Evolutionary conservation across 176 grass and related monocot genomes (phyloP).

Genomic region (Eragrostis nindensis): DNA sequence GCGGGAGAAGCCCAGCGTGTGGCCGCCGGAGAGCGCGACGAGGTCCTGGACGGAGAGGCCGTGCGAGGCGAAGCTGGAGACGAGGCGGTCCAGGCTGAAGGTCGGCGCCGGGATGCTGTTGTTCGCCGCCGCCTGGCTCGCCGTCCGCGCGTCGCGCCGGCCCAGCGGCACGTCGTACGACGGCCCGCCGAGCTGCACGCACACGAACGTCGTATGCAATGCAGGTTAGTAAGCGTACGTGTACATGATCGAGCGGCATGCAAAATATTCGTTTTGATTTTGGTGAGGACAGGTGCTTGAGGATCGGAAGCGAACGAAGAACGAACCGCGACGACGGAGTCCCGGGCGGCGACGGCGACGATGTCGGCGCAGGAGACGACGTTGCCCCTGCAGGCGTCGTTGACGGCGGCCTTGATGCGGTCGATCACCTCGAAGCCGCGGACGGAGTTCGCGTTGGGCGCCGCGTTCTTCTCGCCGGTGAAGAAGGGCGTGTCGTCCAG

Average conservation of each 20-base stretch:
- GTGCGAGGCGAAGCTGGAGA: conserved; percentile 64
- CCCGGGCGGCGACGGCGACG: conserved; percentile 64
- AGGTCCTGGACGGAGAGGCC: conserved; percentile 67
- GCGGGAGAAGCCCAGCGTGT: conserved; percentile 77
- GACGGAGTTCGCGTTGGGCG: conserved; percentile 65
- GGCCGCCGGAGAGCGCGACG: conserved; percentile 68
- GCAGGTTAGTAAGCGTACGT: neutral
- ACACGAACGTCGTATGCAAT: no score
- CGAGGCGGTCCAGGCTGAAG: conserved; percentile 47
- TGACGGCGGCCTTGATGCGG: conserved; percentile 66
- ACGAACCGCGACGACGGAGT: conserved; percentile 70
- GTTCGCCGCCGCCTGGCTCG: conserved; percentile 75
- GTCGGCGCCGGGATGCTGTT: conserved; percentile 64
- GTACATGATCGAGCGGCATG: neutral
- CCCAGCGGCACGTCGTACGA: conserved; percentile 73
- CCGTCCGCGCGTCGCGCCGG: conserved; percentile 57
- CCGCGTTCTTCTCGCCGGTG: conserved; percentile 77
- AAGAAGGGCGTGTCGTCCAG: conserved; percentile 81
- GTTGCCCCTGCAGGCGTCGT: conserved; percentile 60
- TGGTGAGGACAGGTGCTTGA: no score
- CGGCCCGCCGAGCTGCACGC: conserved; percentile 70
- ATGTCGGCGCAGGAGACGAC: conserved; percentile 82
- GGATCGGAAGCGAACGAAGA: no score
- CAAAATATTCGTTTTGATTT: neutral
- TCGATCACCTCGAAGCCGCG: conserved; percentile 82